A percentile compares a stretch with the other conserved stretches of the same genome.
These are phyloP conservation scores for Cordyceps cateniannulata DNA, from an alignment of 2,329 filamentous ascomycete species.

Conservation along the genomic window DNA sequence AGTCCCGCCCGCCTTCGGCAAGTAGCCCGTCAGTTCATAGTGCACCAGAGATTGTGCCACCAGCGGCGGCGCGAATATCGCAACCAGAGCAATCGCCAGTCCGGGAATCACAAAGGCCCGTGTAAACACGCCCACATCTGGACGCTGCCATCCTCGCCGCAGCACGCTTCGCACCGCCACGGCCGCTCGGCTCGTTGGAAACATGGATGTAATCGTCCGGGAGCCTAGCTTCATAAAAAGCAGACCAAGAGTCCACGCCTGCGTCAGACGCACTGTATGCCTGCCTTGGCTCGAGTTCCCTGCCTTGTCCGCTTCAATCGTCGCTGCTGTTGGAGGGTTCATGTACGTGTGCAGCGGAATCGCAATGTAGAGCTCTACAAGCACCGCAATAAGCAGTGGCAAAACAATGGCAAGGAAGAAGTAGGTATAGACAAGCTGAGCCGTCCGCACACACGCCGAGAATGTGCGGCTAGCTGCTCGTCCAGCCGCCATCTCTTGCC, in stretches of 20 bases:
- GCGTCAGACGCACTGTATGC: slow-evolving; percentile 79
- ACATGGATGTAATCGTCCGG: slow-evolving; percentile 60
- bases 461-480: slow-evolving; percentile 21
- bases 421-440: slow-evolving; percentile 66
- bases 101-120: slow-evolving; percentile 80
- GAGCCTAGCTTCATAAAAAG: slow-evolving; percentile 79
- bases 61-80: slow-evolving; percentile 58
- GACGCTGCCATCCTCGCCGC: slow-evolving; percentile 68
- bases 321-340: slow-evolving; percentile 32
- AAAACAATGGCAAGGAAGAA: slow-evolving; percentile 69
- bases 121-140: slow-evolving; percentile 72
- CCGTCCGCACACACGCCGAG: slow-evolving; percentile 25
- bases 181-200: slow-evolving; percentile 64
- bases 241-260: slow-evolving; percentile 89
- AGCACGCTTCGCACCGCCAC: slow-evolving; percentile 69
- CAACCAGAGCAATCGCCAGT: slow-evolving; percentile 50
- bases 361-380: slow-evolving; percentile 84
- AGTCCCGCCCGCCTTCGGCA: slow-evolving; percentile 14
- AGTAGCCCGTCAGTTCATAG: slow-evolving; percentile 16
- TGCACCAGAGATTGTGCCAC: slow-evolving; percentile 38
- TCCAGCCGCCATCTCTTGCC: slow-evolving; percentile 19
- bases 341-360: slow-evolving; percentile 81
- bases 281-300: slow-evolving; percentile 21
- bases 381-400: slow-evolving; percentile 69
- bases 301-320: slow-evolving; percentile 21